Evolutionary conservation across 164 flowering plant species (phyloP).

Genomic region (Macadamia tetraphylla): DNA sequence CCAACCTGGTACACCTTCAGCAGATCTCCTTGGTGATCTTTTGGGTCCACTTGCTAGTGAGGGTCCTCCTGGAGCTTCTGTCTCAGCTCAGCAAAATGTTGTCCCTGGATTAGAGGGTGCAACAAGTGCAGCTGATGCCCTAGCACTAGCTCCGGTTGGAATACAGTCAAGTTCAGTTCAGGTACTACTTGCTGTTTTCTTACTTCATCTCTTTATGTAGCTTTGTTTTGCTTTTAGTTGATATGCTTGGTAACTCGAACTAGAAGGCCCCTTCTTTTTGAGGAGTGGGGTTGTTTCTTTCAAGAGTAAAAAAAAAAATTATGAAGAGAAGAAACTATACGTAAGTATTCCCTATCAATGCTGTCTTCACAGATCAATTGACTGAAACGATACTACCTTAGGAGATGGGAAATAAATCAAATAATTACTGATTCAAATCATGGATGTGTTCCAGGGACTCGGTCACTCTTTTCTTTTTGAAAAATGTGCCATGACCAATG

Average conservation of each 20-base stretch:
- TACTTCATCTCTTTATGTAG: neutral
- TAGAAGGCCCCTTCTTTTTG: no score
- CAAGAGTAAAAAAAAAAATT: neutral
- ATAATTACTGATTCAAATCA: neutral
- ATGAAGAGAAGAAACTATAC: neutral
- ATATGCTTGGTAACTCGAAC: no score
- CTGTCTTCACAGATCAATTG: neutral
- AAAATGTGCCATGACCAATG: no score
- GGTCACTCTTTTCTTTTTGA: no score
- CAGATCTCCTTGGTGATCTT: conserved; percentile 91
- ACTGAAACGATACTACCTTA: neutral
- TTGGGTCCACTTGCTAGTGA: conserved; percentile 89
- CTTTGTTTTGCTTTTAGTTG: conserved; percentile 1
- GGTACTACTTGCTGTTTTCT: conserved; percentile 37
- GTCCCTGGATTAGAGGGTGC: conserved; percentile 40
- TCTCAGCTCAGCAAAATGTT: conserved; percentile 35
- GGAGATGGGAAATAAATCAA: neutral
- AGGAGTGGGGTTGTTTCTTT: no score
- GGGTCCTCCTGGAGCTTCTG: conserved; percentile 59
- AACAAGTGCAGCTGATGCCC: conserved; percentile 46
- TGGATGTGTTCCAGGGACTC: neutral
- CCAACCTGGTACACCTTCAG: conserved; percentile 51
- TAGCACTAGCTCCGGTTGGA: conserved; percentile 78
- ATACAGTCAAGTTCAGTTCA: conserved; percentile 67
- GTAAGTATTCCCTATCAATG: neutral